These are phyloP conservation scores for Juncus effusus DNA, from an alignment of 176 grass and related monocot genomes.

Conservation along the genomic window DNA sequence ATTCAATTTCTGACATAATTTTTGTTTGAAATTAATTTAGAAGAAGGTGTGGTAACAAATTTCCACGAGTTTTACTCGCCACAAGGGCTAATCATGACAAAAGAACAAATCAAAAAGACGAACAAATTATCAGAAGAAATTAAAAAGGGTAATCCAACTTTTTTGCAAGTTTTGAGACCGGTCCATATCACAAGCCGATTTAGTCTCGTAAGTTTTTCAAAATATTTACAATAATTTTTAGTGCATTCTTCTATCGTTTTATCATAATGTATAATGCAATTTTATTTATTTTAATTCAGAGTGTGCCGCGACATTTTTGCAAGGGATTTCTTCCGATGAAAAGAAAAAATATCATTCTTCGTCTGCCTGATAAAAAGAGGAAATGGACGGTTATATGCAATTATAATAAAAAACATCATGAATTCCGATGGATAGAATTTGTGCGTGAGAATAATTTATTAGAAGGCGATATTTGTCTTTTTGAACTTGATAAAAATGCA, in stretches of 20 bases:
- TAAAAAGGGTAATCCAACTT: constrained; percentile 32
- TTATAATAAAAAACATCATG: not conserved
- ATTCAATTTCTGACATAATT: not conserved
- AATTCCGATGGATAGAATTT: constrained; percentile 29
- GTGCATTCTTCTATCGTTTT: not conserved
- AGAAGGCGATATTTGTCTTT: constrained; percentile 34
- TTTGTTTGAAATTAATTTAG: constrained; percentile 17
- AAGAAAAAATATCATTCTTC: not conserved
- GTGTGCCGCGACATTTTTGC: not conserved
- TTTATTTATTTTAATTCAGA: not conserved
- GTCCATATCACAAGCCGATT: not conserved
- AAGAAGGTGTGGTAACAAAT: not conserved
- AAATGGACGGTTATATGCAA: constrained; percentile 10
- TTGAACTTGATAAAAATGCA: constrained; percentile 11
- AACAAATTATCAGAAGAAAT: constrained; percentile 19
- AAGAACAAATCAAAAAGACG: not conserved
- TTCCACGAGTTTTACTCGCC: constrained; percentile 15
- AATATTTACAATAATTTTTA: not conserved
- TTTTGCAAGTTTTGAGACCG: constrained; percentile 29
- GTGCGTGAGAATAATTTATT: constrained; percentile 29
- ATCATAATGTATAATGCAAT: not conserved
- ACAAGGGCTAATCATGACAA: not conserved
- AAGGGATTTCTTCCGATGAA: not conserved
- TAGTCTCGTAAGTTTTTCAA: not conserved
- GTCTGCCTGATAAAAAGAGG: not conserved